Base-by-base conservation (phyloP, 805 yeast genomes). In the Saturnispora besseyi region DNA sequence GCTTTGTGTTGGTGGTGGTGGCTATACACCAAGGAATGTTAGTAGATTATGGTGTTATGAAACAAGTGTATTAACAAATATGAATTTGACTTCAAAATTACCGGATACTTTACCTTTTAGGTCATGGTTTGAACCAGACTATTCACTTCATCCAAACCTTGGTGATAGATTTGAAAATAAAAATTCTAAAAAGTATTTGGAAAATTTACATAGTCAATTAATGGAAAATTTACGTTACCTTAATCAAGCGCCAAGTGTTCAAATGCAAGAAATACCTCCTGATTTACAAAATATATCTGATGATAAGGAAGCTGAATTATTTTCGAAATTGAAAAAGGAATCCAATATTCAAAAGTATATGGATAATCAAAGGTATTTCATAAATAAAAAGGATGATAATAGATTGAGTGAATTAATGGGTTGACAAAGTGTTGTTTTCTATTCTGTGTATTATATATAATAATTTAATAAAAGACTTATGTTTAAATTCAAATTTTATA, bases 1-100 rank as follows among this genome's bases (percentile, higher is more conserved):
- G 77, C 70, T 91, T 56, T 96, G 90, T 5, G 71, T 91, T 11
- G 99, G 99, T 22, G 99, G 99, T 47, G 99, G 99, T 53, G 99
- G 99, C 18, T 91, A 91, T 67, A 93, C 99, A 2, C 96, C 96
- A 63, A 76, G 97, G 60, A 91, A 91, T 62, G 99, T 91, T 12
- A 84, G 95, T 37, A 74, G 98, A 57, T 76, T 95, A 31, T 91
- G 99, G 99, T 84, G 96, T 59, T 89, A 84, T 65, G 99, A 91
- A 67, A 91, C 98, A 1, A 91, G 96, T 33, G 74, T 93, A 28
- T 75, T 91, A 62, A 83, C 93, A 56, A 84, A 87, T 58, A 87
- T 84, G 12, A 75, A 82, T 44, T 70, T 91, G 59, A 86, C 87
- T 26, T 68, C 82, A n/a, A 83, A 79, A 57, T 69, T 90, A 32